Conservation (phyloP, 768 basidiomycete genomes). For the Rhizopogon salebrosus region DNA sequence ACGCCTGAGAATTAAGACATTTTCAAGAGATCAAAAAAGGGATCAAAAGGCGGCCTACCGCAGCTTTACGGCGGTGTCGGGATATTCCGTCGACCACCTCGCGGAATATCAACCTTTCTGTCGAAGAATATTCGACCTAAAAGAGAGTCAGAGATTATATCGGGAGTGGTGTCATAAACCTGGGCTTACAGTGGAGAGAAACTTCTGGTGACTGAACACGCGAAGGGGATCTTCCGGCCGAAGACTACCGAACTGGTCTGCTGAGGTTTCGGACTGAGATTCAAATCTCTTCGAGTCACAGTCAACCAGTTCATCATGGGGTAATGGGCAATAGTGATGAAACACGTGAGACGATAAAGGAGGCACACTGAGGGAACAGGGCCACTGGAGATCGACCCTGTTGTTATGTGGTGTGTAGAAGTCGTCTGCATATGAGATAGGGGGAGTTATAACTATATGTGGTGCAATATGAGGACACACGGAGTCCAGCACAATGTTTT, state of each 20-base stretch:
- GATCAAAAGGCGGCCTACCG: slow-evolving; percentile 27
- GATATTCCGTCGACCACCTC: slow-evolving; percentile 31
- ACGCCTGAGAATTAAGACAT: slow-evolving; percentile 28
- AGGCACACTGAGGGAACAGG: slow-evolving; percentile 31
- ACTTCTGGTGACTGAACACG: slow-evolving; percentile 29
- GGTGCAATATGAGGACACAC: slow-evolving; percentile 33
- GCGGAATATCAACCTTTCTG: slow-evolving; percentile 26
- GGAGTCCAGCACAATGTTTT: slow-evolving; percentile 43
- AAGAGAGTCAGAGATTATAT: background rate
- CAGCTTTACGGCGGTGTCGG: slow-evolving; percentile 32
- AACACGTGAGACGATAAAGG: slow-evolving; percentile 11
- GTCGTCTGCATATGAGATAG: slow-evolving; percentile 33
- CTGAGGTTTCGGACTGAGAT: background rate
- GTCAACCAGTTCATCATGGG: background rate
- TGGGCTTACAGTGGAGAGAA: slow-evolving; percentile 24
- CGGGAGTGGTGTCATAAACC: background rate
- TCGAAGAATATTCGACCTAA: slow-evolving; percentile 19
- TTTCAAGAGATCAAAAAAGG: slow-evolving; percentile 1
- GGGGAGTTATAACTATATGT: slow-evolving; percentile 51
- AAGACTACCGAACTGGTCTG: background rate
- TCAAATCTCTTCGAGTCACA: background rate
- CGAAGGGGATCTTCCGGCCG: slow-evolving; percentile 3
- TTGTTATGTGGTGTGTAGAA: slow-evolving; percentile 31
- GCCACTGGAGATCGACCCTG: slow-evolving; percentile 31
- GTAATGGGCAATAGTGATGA: background rate